These are phyloP conservation scores for Xylariaceae sp. DNA, from an alignment of 2,329 filamentous ascomycete species.

Conservation along the genomic window DNA sequence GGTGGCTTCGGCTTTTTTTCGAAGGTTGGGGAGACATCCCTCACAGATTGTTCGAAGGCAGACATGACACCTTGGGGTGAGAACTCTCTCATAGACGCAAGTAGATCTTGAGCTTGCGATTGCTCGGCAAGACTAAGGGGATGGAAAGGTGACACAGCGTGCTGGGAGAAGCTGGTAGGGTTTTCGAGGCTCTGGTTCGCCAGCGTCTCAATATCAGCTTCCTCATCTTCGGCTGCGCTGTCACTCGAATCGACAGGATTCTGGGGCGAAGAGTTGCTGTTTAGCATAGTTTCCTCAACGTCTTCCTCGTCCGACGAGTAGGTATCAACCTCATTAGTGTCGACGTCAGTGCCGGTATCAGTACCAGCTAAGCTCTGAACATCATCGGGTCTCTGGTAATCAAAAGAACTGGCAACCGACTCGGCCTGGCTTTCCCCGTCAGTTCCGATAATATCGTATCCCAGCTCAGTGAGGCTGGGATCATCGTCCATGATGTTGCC, in stretches of 20 bases:
- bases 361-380: constrained; percentile 41
- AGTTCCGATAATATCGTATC: constrained; percentile 53
- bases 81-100: constrained; percentile 1
- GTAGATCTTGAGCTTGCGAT: constrained; percentile 3
- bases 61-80: not conserved
- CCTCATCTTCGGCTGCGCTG: constrained; percentile 14
- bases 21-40: not conserved
- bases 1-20: not conserved
- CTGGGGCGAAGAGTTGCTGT: constrained; percentile 12
- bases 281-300: constrained; percentile 15
- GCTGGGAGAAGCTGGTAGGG: constrained; percentile 26
- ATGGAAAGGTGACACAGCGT: constrained; percentile 14
- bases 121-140: constrained; percentile 8
- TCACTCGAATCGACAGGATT: constrained; percentile 14
- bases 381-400: constrained; percentile 45
- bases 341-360: constrained; percentile 42
- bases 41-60: not conserved
- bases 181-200: constrained; percentile 28
- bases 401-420: constrained; percentile 44
- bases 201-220: constrained; percentile 21
- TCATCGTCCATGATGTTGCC: constrained; percentile 39
- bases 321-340: constrained; percentile 39
- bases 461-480: constrained; percentile 50
- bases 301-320: constrained; percentile 38
- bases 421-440: constrained; percentile 52